Base-by-base conservation (phyloP, 441 rosid species). In the Mallotus repandus region DNA sequence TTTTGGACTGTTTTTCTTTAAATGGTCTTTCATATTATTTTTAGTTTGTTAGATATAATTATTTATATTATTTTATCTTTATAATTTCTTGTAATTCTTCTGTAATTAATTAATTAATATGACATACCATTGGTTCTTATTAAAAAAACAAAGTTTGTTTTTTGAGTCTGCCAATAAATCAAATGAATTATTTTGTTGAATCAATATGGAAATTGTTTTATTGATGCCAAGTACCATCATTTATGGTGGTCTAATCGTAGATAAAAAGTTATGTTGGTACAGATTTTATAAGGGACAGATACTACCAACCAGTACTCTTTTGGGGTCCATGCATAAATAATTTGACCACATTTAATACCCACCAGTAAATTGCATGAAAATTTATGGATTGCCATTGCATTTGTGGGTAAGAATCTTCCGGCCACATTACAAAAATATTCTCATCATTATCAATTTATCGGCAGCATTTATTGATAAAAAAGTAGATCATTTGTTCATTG, bases 141-240 rank as follows among this genome's bases (percentile, higher is more conserved):
- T n/a, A n/a, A n/a, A n/a, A n/a, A n/a, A n/a, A n/a, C n/a, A n/a
- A n/a, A n/a, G n/a, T n/a, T n/a, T 32, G 4, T 3, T 35, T 35
- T 35, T 35, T 35, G 4, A 35, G 41, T 35, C 41, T 74, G 76
- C 79, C 79, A 63, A 79, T 72, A 45, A 45, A 45, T 45, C 11
- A 45, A 5, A 45, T 45, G 41, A 35, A 45, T 5, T 45, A 7
- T 45, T 45, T 45, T 45, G 8, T 45, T 45, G 11, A 7, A 45
- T 45, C 29, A 58, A 29, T 54, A 18, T 55, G 9, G 9, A 55
- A 55, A 55, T 0, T 55, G 1, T 7, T 18, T 5, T 3, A n/a
- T n/a, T n/a, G n/a, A n/a, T n/a, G n/a, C n/a, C n/a, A n/a, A n/a
- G n/a, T n/a, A n/a, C n/a, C n/a, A n/a, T n/a, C n/a, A n/a, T n/a